phyloP scores from a whole-genome alignment of 805 yeast species.

The Deakozyma indianensis region DNA sequence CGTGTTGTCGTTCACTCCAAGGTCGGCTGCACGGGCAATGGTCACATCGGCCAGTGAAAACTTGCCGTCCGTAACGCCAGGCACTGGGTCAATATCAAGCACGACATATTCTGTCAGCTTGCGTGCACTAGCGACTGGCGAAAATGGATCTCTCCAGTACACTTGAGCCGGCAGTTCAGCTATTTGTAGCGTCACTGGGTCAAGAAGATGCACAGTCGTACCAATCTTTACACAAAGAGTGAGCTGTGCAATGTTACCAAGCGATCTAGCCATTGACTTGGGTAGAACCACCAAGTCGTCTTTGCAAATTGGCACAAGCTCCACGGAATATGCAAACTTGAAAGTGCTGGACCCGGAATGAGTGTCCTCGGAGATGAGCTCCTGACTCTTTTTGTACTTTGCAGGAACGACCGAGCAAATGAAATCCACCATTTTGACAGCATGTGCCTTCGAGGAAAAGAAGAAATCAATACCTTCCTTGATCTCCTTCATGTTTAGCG shows the following conservation, averaged over 20 bases:
- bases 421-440: conserved; percentile 87
- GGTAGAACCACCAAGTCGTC: conserved; percentile 93
- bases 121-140: conserved; percentile 49
- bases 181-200: conserved; percentile 64
- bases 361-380: conserved; percentile 80
- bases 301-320: conserved; percentile 90
- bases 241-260: conserved; percentile 72
- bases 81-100: conserved; percentile 84
- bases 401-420: conserved; percentile 73
- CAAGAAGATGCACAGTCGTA: conserved; percentile 73
- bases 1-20: conserved; percentile 74
- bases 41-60: conserved; percentile 80
- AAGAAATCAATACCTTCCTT: conserved; percentile 93
- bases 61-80: conserved; percentile 65
- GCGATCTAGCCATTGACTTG: conserved; percentile 62
- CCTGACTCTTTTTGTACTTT: conserved; percentile 72
- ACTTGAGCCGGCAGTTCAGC: conserved; percentile 58
- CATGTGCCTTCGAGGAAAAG: conserved; percentile 79
- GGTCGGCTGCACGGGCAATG: conserved; percentile 75
- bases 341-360: conserved; percentile 80
- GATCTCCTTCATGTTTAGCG: conserved; percentile 83
- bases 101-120: conserved; percentile 79
- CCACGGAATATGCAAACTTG: conserved; percentile 86
- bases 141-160: conserved; percentile 76
- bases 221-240: conserved; percentile 77